Percentiles rank a stretch among this genome's conserved stretches.
Evolutionary conservation across 495 filamentous ascomycete genomes (phyloP).

Genomic region (Tuber borchii): DNA sequence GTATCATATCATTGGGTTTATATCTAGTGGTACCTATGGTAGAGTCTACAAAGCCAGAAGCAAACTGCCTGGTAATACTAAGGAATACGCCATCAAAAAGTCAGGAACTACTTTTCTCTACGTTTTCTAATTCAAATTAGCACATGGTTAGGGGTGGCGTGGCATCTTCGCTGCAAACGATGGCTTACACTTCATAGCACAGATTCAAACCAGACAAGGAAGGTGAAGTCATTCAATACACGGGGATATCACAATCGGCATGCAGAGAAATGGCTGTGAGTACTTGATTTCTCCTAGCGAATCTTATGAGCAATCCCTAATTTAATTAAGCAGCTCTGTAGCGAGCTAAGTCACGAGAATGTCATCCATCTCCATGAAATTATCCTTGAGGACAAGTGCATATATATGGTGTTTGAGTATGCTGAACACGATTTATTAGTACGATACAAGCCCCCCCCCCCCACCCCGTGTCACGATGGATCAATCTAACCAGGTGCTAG

Average conservation of each 20-base stretch:
- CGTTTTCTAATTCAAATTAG: not conserved
- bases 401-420: slow-evolving; percentile 99
- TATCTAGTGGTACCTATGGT: slow-evolving; percentile 97
- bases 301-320: slow-evolving; percentile 6
- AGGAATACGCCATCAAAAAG: slow-evolving; percentile 96
- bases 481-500: slow-evolving; percentile 9
- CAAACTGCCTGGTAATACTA: slow-evolving; percentile 60
- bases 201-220: slow-evolving; percentile 99
- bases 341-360: slow-evolving; percentile 81
- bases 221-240: slow-evolving; percentile 87
- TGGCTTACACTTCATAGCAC: slow-evolving; percentile 10
- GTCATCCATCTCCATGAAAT: slow-evolving; percentile 91
- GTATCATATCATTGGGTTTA: slow-evolving; percentile 96
- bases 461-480: not conserved
- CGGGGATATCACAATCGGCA: slow-evolving; percentile 94
- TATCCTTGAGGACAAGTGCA: slow-evolving; percentile 96
- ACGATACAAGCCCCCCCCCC: not conserved
- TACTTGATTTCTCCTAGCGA: not conserved
- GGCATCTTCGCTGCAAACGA: not conserved
- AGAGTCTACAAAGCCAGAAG: slow-evolving; percentile 92
- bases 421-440: slow-evolving; percentile 86
- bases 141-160: not conserved
- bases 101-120: slow-evolving; percentile 20
- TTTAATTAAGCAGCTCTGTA: slow-evolving; percentile 56
- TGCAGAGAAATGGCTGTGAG: slow-evolving; percentile 86